Evolutionary conservation across 768 basidiomycete genomes (phyloP).

Genomic region (Calocera viscosa): DNA sequence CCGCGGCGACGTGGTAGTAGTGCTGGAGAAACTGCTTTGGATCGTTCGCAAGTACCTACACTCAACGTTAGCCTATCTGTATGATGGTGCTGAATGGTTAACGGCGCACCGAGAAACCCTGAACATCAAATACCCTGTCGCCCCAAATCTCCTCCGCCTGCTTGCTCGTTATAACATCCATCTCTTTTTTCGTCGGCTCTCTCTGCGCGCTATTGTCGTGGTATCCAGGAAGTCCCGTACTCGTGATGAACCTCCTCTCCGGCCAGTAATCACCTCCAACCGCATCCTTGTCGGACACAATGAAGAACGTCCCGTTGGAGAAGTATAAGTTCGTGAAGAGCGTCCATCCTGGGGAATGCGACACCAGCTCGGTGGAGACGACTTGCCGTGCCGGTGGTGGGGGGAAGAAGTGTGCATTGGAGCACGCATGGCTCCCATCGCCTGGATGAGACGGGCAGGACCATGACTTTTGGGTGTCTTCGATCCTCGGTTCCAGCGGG

Average conservation of each 20-base stretch:
- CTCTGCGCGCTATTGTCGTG: constrained; percentile 54
- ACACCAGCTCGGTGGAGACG: background rate
- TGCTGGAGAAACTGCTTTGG: constrained; percentile 64
- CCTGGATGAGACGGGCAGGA: background rate
- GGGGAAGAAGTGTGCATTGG: constrained; percentile 3
- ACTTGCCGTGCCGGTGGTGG: background rate
- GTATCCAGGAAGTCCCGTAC: constrained; percentile 43
- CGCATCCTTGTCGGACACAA: constrained; percentile 37
- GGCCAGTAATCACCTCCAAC: constrained; percentile 35
- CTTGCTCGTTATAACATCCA: constrained; percentile 47
- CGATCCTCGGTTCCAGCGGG: background rate
- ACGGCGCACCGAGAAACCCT: constrained; percentile 55
- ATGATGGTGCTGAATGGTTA: background rate
- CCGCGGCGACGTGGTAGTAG: constrained; percentile 80
- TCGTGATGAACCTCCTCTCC: constrained; percentile 21
- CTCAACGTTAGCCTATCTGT: background rate
- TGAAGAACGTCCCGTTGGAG: constrained; percentile 66
- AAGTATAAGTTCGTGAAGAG: constrained; percentile 72
- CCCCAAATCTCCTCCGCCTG: constrained; percentile 57
- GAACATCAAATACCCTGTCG: constrained; percentile 49
- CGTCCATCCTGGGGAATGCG: constrained; percentile 73
- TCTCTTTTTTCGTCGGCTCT: constrained; percentile 51
- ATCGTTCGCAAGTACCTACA: constrained; percentile 42
- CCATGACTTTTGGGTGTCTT: background rate
- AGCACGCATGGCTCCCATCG: background rate